Conservation (phyloP, 2,329 filamentous ascomycete species). For the Massarina eburnea region DNA sequence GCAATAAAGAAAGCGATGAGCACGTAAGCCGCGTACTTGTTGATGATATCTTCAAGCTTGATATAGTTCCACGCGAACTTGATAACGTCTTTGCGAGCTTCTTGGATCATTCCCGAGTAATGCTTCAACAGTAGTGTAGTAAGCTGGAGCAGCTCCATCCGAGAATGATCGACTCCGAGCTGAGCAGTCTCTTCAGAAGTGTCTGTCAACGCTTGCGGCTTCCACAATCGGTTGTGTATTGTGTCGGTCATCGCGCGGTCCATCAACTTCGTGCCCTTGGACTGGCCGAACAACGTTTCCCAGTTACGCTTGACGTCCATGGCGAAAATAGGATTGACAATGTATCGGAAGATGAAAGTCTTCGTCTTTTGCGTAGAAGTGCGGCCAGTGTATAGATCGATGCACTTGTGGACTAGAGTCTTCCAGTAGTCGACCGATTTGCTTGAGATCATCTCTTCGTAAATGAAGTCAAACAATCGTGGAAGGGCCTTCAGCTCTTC, state of each 20-base stretch:
- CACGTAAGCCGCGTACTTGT: slow-evolving; percentile 97
- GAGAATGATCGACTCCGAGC: slow-evolving; percentile 87
- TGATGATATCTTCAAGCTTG: slow-evolving; percentile 92
- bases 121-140: slow-evolving; percentile 96
- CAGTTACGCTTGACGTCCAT: slow-evolving; percentile 93
- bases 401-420: slow-evolving; percentile 76
- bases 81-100: slow-evolving; percentile 95
- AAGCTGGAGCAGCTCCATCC: slow-evolving; percentile 93
- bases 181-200: slow-evolving; percentile 80
- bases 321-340: slow-evolving; percentile 93
- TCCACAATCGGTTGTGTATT: slow-evolving; percentile 92
- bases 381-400: slow-evolving; percentile 83
- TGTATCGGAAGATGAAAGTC: slow-evolving; percentile 84
- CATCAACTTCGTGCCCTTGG: slow-evolving; percentile 70
- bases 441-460: slow-evolving; percentile 78
- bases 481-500: slow-evolving; percentile 80
- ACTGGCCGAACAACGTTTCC: slow-evolving; percentile 55
- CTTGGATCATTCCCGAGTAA: slow-evolving; percentile 82
- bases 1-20: slow-evolving; percentile 97
- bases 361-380: slow-evolving; percentile 85
- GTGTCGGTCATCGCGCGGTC: slow-evolving; percentile 86
- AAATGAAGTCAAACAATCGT: slow-evolving; percentile 78
- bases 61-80: slow-evolving; percentile 99
- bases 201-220: slow-evolving; percentile 75
- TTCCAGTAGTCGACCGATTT: slow-evolving; percentile 86